Conservation (phyloP, 2,329 filamentous ascomycete genomes). For the Pestalotiopsis sp. region DNA sequence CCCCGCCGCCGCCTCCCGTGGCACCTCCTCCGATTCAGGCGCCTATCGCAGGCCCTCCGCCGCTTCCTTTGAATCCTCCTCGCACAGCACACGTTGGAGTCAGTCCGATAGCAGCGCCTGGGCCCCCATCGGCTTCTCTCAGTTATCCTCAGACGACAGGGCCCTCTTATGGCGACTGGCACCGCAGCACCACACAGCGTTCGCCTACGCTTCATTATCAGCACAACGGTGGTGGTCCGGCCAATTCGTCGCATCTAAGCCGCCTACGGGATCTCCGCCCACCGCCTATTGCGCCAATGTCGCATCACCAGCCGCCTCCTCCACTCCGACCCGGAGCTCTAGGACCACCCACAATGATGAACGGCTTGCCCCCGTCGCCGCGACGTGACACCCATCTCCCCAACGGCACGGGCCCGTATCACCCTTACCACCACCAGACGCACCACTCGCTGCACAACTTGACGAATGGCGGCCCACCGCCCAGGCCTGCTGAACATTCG, state of each 20-base stretch:
- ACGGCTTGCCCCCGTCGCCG: constrained; percentile 50
- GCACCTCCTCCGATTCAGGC: constrained; percentile 27
- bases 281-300: constrained; percentile 45
- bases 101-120: constrained; percentile 37
- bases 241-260: constrained; percentile 30
- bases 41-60: constrained; percentile 24
- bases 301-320: constrained; percentile 41
- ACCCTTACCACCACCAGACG: constrained; percentile 35
- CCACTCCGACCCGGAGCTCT: constrained; percentile 46
- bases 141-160: constrained; percentile 38
- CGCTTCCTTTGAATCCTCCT: constrained; percentile 26
- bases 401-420: constrained; percentile 42
- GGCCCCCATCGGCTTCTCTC: constrained; percentile 37
- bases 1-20: constrained; percentile 18
- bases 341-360: constrained; percentile 40
- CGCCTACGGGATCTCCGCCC: constrained; percentile 51
- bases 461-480: constrained; percentile 43
- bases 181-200: constrained; percentile 52
- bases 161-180: constrained; percentile 50
- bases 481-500: constrained; percentile 46
- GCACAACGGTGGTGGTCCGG: constrained; percentile 49
- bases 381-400: constrained; percentile 44
- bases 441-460: constrained; percentile 32
- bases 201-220: constrained; percentile 47
- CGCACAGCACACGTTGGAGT: constrained; percentile 21